Percentiles rank a stretch among this genome's conserved stretches.
phyloP scores from a whole-genome alignment of 2,329 filamentous ascomycete genomes.

The Thelonectria rubi region DNA sequence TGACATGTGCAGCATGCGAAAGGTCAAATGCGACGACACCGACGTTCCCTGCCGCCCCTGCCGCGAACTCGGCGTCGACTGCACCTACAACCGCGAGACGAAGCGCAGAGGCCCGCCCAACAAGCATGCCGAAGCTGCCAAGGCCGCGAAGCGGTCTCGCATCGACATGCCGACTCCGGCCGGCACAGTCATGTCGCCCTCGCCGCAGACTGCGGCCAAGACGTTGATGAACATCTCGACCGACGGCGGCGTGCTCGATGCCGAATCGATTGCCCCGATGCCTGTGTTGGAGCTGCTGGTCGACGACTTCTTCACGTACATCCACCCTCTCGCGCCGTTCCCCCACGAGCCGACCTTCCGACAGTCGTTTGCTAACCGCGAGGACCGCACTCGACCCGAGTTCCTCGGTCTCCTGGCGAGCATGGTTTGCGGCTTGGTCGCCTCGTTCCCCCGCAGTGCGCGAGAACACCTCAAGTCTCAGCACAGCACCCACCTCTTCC shows the following conservation, averaged over 20 bases:
- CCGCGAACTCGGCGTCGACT: conserved; percentile 64
- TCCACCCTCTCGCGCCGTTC: conserved; percentile 80
- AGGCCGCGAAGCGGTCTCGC: conserved; percentile 60
- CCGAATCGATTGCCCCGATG: conserved; percentile 76
- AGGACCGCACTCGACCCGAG: conserved; percentile 71
- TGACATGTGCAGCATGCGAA: conserved; percentile 69
- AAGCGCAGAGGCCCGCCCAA: conserved; percentile 68
- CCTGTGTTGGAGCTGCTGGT: conserved; percentile 74
- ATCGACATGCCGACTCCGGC: conserved; percentile 42
- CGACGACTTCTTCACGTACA: conserved; percentile 85
- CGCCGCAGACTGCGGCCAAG: conserved; percentile 59
- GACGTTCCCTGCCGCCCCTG: conserved; percentile 67
- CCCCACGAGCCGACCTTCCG: conserved; percentile 83
- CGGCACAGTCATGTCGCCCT: conserved; percentile 46
- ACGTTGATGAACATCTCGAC: conserved; percentile 57
- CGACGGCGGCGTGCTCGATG: conserved; percentile 57
- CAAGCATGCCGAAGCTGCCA: conserved; percentile 65
- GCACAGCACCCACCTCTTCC: conserved; percentile 71
- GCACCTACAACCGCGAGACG: conserved; percentile 65
- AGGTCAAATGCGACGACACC: conserved; percentile 68
- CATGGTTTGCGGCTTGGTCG: conserved; percentile 78
- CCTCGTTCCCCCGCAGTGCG: conserved; percentile 78
- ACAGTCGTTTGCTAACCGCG: conserved; percentile 70
- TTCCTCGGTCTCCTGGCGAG: conserved; percentile 77
- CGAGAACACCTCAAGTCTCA: conserved; percentile 73